phyloP scores from a whole-genome alignment of 441 rosid species.

The Mallotus japonicus region DNA sequence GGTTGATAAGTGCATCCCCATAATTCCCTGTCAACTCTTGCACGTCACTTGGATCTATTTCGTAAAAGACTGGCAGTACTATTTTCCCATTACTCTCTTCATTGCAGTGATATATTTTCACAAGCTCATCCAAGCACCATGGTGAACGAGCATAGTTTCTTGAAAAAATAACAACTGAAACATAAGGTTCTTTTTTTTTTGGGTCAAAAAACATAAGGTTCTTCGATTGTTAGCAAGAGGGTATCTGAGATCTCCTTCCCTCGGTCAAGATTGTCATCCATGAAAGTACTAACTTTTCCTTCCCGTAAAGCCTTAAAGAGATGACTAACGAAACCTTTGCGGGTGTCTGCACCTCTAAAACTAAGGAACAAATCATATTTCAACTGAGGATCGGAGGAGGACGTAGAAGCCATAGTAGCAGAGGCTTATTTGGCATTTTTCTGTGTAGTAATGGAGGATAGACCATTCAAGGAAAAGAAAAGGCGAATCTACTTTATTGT shows the following conservation, averaged over 20 bases:
- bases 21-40: conserved; percentile 27
- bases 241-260: conserved; percentile 9
- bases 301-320: neutral
- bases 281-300: neutral
- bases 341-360: neutral
- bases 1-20: neutral
- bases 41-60: no score
- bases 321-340: neutral
- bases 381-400: neutral
- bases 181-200: no score
- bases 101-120: conserved; percentile 22
- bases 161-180: conserved; percentile 26
- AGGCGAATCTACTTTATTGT: no score
- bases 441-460: no score
- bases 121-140: conserved; percentile 31
- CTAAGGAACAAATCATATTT: conserved; percentile 7
- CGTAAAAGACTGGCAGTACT: no score
- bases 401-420: neutral
- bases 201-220: conserved; percentile 17
- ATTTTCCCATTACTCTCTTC: conserved; percentile 11
- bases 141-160: conserved; percentile 31
- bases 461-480: no score
- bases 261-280: neutral
- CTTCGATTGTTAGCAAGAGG: conserved; percentile 16
- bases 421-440: no score